These are phyloP conservation scores for Aspergillus tanneri DNA, from an alignment of 2,329 filamentous ascomycete genomes.

Conservation along the genomic window DNA sequence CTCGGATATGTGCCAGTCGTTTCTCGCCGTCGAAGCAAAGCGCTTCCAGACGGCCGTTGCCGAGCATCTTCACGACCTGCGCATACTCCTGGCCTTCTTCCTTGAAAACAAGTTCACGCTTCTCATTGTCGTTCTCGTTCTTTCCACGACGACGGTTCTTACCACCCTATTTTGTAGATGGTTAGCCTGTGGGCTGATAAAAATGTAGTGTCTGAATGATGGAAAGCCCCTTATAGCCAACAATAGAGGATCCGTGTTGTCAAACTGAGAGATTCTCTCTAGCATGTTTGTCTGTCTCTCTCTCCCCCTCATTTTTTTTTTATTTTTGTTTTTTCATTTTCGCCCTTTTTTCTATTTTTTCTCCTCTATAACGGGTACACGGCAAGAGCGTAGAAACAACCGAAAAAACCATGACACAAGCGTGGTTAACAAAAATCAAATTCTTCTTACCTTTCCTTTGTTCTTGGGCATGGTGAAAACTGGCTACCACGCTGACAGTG, in stretches of 20 bases:
- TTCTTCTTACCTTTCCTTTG: constrained; percentile 97
- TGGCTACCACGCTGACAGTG: constrained; percentile 24
- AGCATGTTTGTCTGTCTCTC: too few relatives aligned
- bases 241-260: too few relatives aligned
- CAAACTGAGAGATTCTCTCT: too few relatives aligned
- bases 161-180: constrained; percentile 67
- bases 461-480: constrained; percentile 85
- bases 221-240: too few relatives aligned
- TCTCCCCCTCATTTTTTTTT: too few relatives aligned
- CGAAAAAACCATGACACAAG: too few relatives aligned
- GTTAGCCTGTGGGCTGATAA: constrained; percentile 28
- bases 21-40: constrained; percentile 94
- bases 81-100: constrained; percentile 94
- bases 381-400: too few relatives aligned
- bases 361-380: too few relatives aligned
- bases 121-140: constrained; percentile 99
- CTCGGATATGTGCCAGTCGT: constrained; percentile 80
- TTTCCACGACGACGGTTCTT: constrained; percentile 98
- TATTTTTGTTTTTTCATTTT: too few relatives aligned
- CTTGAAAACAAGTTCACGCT: constrained; percentile 98
- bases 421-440: too few relatives aligned
- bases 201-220: not conserved
- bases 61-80: constrained; percentile 92
- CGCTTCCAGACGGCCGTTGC: constrained; percentile 89
- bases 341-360: too few relatives aligned